Conservation (phyloP, 371 early-diverging fungal genomes). For the Hamiltosporidium tvaerminnensis region DNA sequence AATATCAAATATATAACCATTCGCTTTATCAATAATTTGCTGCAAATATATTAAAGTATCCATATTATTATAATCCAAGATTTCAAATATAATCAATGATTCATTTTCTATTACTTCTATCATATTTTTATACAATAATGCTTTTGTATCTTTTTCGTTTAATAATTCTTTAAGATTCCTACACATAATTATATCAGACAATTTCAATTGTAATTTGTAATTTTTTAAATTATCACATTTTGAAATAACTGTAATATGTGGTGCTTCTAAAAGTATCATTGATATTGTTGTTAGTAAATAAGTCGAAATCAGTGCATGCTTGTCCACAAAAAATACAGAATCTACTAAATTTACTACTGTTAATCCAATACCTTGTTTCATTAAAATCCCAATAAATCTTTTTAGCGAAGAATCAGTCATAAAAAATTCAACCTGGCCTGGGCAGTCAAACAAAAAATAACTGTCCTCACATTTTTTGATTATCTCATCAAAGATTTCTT, state of each 20-base stretch:
- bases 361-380: constrained; percentile 13
- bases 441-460: constrained; percentile 31
- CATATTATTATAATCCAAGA: constrained; percentile 28
- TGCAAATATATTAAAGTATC: constrained; percentile 17
- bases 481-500: constrained; percentile 16
- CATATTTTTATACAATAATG: background rate
- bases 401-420: constrained; percentile 8
- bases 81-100: constrained; percentile 12
- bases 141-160: background rate
- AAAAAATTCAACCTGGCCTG: constrained; percentile 38
- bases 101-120: constrained; percentile 14
- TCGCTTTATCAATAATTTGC: constrained; percentile 20
- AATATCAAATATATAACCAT: constrained; percentile 15
- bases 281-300: constrained; percentile 20
- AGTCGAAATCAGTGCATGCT: constrained; percentile 14
- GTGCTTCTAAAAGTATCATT: constrained; percentile 16
- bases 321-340: constrained; percentile 17
- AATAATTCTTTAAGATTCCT: constrained; percentile 2
- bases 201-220: constrained; percentile 3
- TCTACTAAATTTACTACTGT: constrained; percentile 25
- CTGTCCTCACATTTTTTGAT: constrained; percentile 6
- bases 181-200: background rate
- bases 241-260: constrained; percentile 22
- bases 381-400: constrained; percentile 6
- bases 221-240: constrained; percentile 30